These are phyloP conservation scores for Pachyrhizus erosus DNA, from an alignment of 306 rosid genomes.

Conservation along the genomic window DNA sequence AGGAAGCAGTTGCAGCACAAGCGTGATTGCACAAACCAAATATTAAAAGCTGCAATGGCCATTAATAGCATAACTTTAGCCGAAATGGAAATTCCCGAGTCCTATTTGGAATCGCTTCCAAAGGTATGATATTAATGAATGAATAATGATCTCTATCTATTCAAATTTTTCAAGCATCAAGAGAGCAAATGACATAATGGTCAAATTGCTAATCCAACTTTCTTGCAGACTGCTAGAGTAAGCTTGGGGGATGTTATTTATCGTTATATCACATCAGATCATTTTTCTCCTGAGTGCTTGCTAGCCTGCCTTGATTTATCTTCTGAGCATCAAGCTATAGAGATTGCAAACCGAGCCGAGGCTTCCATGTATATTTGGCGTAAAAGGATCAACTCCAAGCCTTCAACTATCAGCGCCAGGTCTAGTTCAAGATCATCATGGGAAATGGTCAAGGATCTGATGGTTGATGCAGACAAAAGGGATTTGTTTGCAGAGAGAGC, in stretches of 20 bases:
- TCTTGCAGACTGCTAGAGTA: slow-evolving; percentile 82
- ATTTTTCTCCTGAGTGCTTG: slow-evolving; percentile 84
- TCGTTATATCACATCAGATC: slow-evolving; percentile 87
- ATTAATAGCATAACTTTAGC: slow-evolving; percentile 79
- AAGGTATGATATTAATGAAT: slow-evolving; percentile 62
- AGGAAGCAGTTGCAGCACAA: slow-evolving; percentile 89
- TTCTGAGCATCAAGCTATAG: slow-evolving; percentile 96
- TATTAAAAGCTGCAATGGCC: slow-evolving; percentile 91
- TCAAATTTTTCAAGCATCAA: background rate
- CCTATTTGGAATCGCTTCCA: slow-evolving; percentile 86
- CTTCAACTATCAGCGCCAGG: slow-evolving; percentile 50
- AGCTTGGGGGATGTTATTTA: slow-evolving; percentile 90
- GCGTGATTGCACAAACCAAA: slow-evolving; percentile 87
- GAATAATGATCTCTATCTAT: slow-evolving; percentile 19
- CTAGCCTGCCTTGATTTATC: slow-evolving; percentile 87
- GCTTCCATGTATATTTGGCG: slow-evolving; percentile 83
- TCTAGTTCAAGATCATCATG: slow-evolving; percentile 81
- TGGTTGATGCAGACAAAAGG: slow-evolving; percentile 86
- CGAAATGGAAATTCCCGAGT: slow-evolving; percentile 88
- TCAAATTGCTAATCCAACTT: slow-evolving; percentile 23
- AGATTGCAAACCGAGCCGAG: slow-evolving; percentile 83
- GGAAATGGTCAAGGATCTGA: slow-evolving; percentile 97
- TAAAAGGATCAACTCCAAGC: slow-evolving; percentile 63
- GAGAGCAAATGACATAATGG: background rate
- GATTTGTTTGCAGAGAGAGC: slow-evolving; percentile 92